Evolutionary conservation across 2,329 filamentous ascomycete species (phyloP).

Genomic region (Fusarium lateritium): DNA sequence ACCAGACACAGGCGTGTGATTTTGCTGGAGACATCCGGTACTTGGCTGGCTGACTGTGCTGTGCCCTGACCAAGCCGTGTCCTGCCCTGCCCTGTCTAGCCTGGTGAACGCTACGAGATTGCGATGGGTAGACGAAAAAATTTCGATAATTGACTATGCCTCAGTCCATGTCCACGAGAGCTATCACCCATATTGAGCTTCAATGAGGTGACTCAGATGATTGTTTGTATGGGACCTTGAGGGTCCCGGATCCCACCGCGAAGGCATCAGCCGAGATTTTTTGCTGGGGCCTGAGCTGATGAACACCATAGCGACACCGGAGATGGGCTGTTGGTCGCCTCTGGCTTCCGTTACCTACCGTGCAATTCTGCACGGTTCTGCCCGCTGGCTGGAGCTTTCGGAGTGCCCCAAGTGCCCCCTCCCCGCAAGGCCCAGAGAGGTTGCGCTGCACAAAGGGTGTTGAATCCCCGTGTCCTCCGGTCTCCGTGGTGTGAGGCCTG

Average conservation of each 20-base stretch:
- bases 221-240: conserved; percentile 37
- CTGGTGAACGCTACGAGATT: conserved; percentile 38
- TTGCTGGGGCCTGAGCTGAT: conserved; percentile 49
- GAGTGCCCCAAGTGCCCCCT: conserved; percentile 39
- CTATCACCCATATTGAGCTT: conserved; percentile 40
- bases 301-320: conserved; percentile 50
- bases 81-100: conserved; percentile 14
- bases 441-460: conserved; percentile 40
- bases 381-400: conserved; percentile 43
- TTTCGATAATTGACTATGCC: conserved; percentile 39
- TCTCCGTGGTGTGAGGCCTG: conserved; percentile 47
- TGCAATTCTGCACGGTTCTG: conserved; percentile 50
- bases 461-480: conserved; percentile 35
- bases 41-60: conserved; percentile 28
- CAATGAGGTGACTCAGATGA: conserved; percentile 50
- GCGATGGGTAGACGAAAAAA: conserved; percentile 35
- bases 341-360: conserved; percentile 43
- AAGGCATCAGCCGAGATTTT: conserved; percentile 51
- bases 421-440: conserved; percentile 32
- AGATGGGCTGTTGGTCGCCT: conserved; percentile 51
- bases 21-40: conserved; percentile 34
- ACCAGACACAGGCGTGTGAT: conserved; percentile 49
- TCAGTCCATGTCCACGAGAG: conserved; percentile 40
- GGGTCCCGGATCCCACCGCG: conserved; percentile 49
- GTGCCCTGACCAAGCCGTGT: conserved; percentile 21